Evolutionary conservation across 176 grass and related monocot species (phyloP), one percentile per base, ranked within the genome.

Genomic region (Zoysia pacifica): DNA sequence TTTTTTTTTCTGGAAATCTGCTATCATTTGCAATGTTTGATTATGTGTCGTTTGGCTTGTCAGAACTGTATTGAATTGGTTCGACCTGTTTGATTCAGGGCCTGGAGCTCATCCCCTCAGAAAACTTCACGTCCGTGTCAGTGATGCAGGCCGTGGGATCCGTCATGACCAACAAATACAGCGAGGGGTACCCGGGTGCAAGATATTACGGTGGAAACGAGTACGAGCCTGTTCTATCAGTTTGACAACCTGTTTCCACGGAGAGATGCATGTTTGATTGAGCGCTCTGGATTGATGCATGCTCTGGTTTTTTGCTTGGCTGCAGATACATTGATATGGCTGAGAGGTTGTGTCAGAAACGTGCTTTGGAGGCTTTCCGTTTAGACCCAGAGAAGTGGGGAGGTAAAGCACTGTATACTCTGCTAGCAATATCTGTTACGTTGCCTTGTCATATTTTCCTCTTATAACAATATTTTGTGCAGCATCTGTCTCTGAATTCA

Each of bases 131-230:
- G 49, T 95, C 97, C 2, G 11, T 88, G 48, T 95, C 97, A 45
- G 97, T 99, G 84, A 99, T 99, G 97, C 93, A 99, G 84, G 93
- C 90, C 6, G 97, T 99, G 40, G 97, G 97, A 48, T 99, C 97
- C 41, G 74, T 99, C 86, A 99, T 99, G 97, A 99, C 97, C 38
- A 99, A 99, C 79, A 99, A 99, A 82, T 95, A 99, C 82, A 99
- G 97, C 58, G 97, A 99, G 75, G 97, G 97, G 61, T 99, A 99
- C 82, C 97, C 97, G 0, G 97, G 97, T 43, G 97, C 97, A 50
- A 91, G 97, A 99, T 99, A 99, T 76, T 99, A 99, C 8, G 97
- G 97, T 50, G 97, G 97, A 84, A 99, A 99, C 58, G 97, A 99
- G 97, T 99, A 86, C 19, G 81, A 37, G 39, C 76, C 36, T 44